A percentile compares a stretch with the other conserved stretches of the same genome.
Conservation (phyloP, 2,329 filamentous ascomycete genomes). For the Aspergillus sp. region DNA sequence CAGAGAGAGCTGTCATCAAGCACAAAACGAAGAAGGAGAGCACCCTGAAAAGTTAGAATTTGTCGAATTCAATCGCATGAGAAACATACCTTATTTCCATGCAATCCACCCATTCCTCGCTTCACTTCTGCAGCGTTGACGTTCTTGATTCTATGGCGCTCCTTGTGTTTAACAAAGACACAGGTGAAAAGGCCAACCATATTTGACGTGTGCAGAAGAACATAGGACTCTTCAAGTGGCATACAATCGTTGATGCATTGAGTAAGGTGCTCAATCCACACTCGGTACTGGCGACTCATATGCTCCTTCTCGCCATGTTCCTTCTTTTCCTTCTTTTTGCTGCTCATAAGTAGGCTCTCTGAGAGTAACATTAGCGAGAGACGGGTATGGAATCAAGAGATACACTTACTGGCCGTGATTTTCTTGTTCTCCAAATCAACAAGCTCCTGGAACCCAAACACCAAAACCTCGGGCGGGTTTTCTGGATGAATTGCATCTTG, state of each 20-base stretch:
- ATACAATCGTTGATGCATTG: conserved; percentile 79
- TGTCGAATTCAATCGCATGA: not conserved
- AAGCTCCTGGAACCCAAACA: conserved; percentile 98
- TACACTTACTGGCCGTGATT: conserved; percentile 73
- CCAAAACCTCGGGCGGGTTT: conserved; percentile 77
- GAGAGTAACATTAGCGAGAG: conserved; percentile 21
- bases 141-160: conserved; percentile 71
- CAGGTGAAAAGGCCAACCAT: conserved; percentile 95
- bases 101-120: conserved; percentile 88
- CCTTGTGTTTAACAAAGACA: conserved; percentile 80
- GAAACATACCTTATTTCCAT: conserved; percentile 75
- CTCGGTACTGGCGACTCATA: conserved; percentile 96
- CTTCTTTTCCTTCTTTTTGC: conserved; percentile 84
- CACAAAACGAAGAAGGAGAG: conserved; percentile 84
- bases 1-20: conserved; percentile 92
- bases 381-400: not conserved
- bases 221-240: conserved; percentile 71
- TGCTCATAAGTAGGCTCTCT: conserved; percentile 76
- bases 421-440: conserved; percentile 97
- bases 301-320: conserved; percentile 72
- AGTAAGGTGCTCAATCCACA: conserved; percentile 88
- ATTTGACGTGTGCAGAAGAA: conserved; percentile 80
- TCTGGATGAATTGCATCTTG: conserved; percentile 72
- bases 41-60: conserved; percentile 52
- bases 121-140: conserved; percentile 82